Conservation (phyloP, 1,284 basidiomycete species). For the Apiotrichum veenhuisii region DNA sequence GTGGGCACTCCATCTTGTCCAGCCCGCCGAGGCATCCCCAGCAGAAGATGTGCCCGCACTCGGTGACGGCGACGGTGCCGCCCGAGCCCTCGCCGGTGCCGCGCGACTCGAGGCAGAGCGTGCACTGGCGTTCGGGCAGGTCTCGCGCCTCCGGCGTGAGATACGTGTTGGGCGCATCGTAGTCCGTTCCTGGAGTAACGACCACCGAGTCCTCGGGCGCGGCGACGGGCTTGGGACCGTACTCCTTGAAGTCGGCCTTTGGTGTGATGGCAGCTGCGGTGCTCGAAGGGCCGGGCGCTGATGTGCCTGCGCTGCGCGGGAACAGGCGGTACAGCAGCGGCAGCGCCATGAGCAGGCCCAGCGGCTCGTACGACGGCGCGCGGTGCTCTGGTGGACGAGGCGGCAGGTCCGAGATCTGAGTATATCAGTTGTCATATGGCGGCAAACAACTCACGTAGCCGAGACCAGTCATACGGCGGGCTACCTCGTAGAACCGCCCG, state of each 20-base stretch:
- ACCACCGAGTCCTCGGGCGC: slow-evolving; percentile 51
- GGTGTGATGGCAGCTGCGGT: slow-evolving; percentile 4
- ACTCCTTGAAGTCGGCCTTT: slow-evolving; percentile 7
- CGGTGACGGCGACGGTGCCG: slow-evolving; percentile 66
- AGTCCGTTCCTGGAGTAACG: slow-evolving; percentile 37
- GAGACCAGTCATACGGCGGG: slow-evolving; percentile 66
- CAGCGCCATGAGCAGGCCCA: slow-evolving; percentile 70
- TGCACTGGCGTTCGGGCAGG: slow-evolving; percentile 69
- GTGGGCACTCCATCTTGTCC: slow-evolving; percentile 76
- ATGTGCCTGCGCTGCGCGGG: slow-evolving; percentile 9
- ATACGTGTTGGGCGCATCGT: slow-evolving; percentile 41
- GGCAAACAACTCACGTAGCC: slow-evolving; percentile 59
- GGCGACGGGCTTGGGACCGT: slow-evolving; percentile 14
- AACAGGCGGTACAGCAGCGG: slow-evolving; percentile 62
- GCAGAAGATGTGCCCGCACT: slow-evolving; percentile 91
- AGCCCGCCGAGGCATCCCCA: slow-evolving; percentile 94
- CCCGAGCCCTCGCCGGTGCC: slow-evolving; percentile 54
- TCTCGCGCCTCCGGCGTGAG: slow-evolving; percentile 37
- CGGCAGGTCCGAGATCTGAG: slow-evolving; percentile 63
- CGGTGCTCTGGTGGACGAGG: slow-evolving; percentile 64
- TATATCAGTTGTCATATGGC: not conserved
- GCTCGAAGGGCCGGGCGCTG: not conserved
- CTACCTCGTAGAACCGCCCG: slow-evolving; percentile 72
- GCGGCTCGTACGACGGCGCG: slow-evolving; percentile 76
- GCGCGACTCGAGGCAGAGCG: slow-evolving; percentile 80